Conservation (phyloP, 371 early-diverging fungal species). For the Umbelopsis sp. region DNA sequence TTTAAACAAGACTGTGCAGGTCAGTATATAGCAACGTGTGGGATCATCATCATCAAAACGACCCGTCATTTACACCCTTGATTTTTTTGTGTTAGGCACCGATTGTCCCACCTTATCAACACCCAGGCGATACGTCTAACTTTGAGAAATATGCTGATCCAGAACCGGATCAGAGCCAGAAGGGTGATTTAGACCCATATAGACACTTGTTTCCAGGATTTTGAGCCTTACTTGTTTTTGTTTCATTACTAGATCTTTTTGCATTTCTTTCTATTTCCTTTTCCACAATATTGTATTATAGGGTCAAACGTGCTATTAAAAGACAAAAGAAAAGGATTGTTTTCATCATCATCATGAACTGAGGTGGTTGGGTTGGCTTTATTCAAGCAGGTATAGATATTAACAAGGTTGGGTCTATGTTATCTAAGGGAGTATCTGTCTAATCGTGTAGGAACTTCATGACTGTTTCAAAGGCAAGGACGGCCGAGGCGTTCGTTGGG, state of each 20-base stretch:
- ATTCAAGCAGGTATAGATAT: background rate
- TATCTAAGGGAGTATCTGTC: background rate
- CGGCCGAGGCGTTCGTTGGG: conserved; percentile 89
- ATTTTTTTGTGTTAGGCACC: conserved; percentile 51
- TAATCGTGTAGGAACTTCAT: conserved; percentile 43
- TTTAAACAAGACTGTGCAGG: conserved; percentile 65
- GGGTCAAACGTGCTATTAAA: too few relatives aligned
- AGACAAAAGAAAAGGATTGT: background rate
- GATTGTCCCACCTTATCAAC: conserved; percentile 61
- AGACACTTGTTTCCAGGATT: conserved; percentile 28
- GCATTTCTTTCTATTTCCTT: background rate
- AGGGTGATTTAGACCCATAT: conserved; percentile 42
- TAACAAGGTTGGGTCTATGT: background rate
- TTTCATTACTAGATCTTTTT: background rate
- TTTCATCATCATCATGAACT: background rate
- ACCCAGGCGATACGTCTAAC: conserved; percentile 69
- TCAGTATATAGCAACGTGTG: conserved; percentile 24
- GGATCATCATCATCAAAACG: conserved; percentile 19
- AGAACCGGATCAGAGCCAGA: conserved; percentile 31
- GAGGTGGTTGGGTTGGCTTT: background rate
- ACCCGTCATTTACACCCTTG: conserved; percentile 47
- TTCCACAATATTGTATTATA: background rate
- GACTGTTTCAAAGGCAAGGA: conserved; percentile 78
- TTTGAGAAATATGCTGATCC: conserved; percentile 66
- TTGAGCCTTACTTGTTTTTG: background rate